Base-by-base conservation (phyloP, 805 yeast species). In the Ogataea saltuana region DNA sequence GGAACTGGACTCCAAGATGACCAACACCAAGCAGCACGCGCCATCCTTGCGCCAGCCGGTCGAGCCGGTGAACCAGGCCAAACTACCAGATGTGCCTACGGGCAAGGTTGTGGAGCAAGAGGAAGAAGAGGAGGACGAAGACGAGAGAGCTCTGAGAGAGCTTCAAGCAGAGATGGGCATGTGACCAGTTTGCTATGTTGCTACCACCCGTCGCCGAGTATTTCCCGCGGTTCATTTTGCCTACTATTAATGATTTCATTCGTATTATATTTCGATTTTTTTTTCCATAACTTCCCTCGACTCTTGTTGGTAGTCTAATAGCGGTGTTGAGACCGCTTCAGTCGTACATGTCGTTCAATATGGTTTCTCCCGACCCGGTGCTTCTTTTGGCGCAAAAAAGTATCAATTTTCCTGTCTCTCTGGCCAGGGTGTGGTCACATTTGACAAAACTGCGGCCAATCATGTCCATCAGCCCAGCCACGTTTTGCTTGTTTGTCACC, bases 151-250 rank as follows among this genome's bases (percentile, higher is more conserved):
- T 23, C 72, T 86, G 61, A 78, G 78, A 58, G 89, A 84, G 45
- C 67, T 86, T 51, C 95, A 86, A 64, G 91, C 88, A 19, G 93
- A 86, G 64, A 85, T 86, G 93, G 93, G 93, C n/a, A 46, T 49
- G 53, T 49, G n/a, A n/a, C n/a, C n/a, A n/a, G n/a, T n/a, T n/a
- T n/a, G n/a, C n/a, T n/a, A n/a, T n/a, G n/a, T n/a, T n/a, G n/a
- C n/a, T n/a, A n/a, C n/a, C n/a, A n/a, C n/a, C n/a, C n/a, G n/a
- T n/a, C n/a, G n/a, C n/a, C n/a, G n/a, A n/a, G n/a, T n/a, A n/a
- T n/a, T n/a, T n/a, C n/a, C n/a, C n/a, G n/a, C n/a, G n/a, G n/a
- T n/a, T n/a, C n/a, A n/a, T n/a, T n/a, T n/a, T n/a, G n/a, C n/a
- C n/a, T n/a, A n/a, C n/a, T n/a, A n/a, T n/a, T n/a, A n/a, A n/a